Evolutionary conservation across 2,329 filamentous ascomycete genomes (phyloP), one percentile per base, ranked within the genome.

Genomic region (Fusarium incarnatum): DNA sequence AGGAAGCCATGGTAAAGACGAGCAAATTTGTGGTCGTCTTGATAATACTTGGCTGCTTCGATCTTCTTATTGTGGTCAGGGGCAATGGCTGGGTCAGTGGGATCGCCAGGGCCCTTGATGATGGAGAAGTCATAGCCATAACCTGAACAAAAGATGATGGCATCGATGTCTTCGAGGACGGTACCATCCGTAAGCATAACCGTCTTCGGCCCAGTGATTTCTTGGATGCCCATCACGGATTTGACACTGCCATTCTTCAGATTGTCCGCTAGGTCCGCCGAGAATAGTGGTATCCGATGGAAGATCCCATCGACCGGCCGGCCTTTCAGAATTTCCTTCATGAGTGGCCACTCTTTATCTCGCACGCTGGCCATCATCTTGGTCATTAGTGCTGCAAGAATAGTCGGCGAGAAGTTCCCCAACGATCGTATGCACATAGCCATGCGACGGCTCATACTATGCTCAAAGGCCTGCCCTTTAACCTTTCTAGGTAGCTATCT

Each of bases 401-500:
- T 18, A 22, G 53, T 63, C 4, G 73, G 73, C 37, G 52, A 67
- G 25, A 61, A 12, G 23, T 40, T 63, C 18, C 54, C 56, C 18
- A 75, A 8, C 8, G 50, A 41, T 59, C 73, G 60, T 11, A 75
- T 18, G 22, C 56, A 71, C 32, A 60, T 64, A 11, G 73, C 72
- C 11, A 77, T 54, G 6, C 79, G 74, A 37, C 77, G 77, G 37
- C 74, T 81, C 48, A 79, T 56, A 37, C 57, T 49, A 18, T 80
- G 77, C 60, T 82, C 80, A 8, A 72, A 73, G 3, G 81, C 79
- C 7, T 69, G 74, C 41, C 81, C 80, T 13, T 81, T 78, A 20
- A 75, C 20, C 28, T 68, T 46, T 28, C 72, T 71, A 42, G 76
- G 76, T 25, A 79, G 57, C 73, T 54, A 37, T 20, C 11, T 8